Evolutionary conservation across 805 yeast genomes (phyloP).

Genomic region (Saccharomycopsis sp.): DNA sequence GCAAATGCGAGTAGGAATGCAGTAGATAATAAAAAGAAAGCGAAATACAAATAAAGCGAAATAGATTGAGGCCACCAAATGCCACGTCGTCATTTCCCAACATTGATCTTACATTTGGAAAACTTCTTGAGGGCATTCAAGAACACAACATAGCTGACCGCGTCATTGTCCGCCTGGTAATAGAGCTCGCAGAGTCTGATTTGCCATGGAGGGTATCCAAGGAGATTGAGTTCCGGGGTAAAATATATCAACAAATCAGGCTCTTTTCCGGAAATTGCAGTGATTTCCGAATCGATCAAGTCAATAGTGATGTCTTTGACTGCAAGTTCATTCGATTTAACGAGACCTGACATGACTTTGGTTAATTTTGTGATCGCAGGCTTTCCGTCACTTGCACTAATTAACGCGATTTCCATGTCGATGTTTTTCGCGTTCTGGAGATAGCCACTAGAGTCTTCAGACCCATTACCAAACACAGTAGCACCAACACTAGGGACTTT

Average conservation of each 20-base stretch:
- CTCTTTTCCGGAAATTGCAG: constrained; percentile 77
- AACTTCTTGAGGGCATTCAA: constrained; percentile 69
- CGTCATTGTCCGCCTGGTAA: constrained; percentile 82
- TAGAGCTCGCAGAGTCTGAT: constrained; percentile 82
- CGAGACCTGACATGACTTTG: constrained; percentile 74
- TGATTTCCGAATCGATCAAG: constrained; percentile 66
- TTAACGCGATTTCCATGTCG: constrained; percentile 57
- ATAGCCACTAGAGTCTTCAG: constrained; percentile 4
- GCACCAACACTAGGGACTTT: constrained; percentile 62
- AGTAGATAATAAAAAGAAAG: neutral
- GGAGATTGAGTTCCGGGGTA: constrained; percentile 81
- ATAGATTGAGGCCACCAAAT: no score
- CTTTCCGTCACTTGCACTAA: constrained; percentile 79
- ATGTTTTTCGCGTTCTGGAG: constrained; percentile 21
- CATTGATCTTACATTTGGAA: constrained; percentile 76
- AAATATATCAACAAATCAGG: constrained; percentile 85
- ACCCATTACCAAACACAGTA: constrained; percentile 34
- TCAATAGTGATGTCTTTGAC: constrained; percentile 66
- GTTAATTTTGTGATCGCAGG: constrained; percentile 85
- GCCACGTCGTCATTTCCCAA: constrained; percentile 62
- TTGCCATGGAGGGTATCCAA: constrained; percentile 99
- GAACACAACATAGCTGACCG: constrained; percentile 77
- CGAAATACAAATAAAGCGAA: neutral
- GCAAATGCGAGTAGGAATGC: no score
- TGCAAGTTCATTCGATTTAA: constrained; percentile 51